phyloP scores from a whole-genome alignment of 148 eudicot species.

The Polygonum aviculare region DNA sequence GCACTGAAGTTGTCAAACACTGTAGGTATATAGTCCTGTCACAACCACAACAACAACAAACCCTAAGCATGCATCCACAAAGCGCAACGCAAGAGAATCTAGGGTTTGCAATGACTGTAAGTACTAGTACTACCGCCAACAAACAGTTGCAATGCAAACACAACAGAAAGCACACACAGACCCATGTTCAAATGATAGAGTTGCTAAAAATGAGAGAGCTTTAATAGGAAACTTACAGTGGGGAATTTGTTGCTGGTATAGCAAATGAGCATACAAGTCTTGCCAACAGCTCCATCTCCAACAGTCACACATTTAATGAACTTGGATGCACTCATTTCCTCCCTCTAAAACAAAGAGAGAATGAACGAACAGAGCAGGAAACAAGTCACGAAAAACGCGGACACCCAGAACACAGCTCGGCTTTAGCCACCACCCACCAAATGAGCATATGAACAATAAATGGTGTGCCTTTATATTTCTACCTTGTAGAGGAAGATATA shows the following conservation, averaged over 20 bases:
- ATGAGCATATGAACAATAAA: too few species aligned
- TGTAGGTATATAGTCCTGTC: conserved; percentile 70
- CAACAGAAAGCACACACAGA: neutral
- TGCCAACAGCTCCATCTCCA: conserved; percentile 99
- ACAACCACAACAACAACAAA: neutral
- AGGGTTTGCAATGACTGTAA: too few species aligned
- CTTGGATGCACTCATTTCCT: conserved; percentile 66
- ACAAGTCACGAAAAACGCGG: too few species aligned
- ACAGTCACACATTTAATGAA: conserved; percentile 97
- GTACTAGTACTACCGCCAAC: neutral
- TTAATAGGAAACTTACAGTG: conserved; percentile 33
- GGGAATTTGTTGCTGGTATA: conserved; percentile 96
- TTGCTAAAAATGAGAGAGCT: neutral
- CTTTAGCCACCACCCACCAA: too few species aligned
- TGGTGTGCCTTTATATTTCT: too few species aligned
- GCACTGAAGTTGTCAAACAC: conserved; percentile 85
- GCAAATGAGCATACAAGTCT: conserved; percentile 92
- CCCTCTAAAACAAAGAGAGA: too few species aligned
- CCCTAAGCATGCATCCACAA: neutral
- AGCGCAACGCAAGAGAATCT: too few species aligned
- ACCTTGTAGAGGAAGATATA: too few species aligned
- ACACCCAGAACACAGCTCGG: too few species aligned
- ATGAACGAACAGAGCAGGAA: neutral
- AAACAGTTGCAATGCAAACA: neutral
- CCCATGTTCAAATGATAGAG: neutral